Evolutionary conservation across 2,329 filamentous ascomycete species (phyloP).

Genomic region (Penicillium brevicompactum): DNA sequence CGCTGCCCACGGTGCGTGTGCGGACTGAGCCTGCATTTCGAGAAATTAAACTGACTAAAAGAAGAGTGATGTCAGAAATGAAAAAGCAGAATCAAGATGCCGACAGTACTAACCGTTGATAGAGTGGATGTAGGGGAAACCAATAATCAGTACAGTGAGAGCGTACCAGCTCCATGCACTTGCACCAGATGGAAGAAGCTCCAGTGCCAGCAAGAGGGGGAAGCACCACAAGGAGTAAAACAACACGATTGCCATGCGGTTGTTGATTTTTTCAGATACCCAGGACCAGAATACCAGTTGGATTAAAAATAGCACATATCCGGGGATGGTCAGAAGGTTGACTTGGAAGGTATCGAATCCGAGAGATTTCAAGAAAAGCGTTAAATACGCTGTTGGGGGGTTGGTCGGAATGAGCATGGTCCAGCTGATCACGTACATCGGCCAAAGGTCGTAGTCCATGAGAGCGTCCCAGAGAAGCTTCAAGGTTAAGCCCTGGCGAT

Average conservation of each 20-base stretch:
- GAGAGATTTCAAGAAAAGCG: constrained; percentile 47
- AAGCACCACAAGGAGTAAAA: constrained; percentile 55
- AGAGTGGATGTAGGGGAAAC: constrained; percentile 58
- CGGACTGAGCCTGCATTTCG: constrained; percentile 34
- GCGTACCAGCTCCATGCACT: constrained; percentile 54
- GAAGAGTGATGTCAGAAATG: neutral
- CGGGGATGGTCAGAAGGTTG: constrained; percentile 59
- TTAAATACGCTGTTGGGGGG: constrained; percentile 48
- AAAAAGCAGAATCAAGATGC: neutral
- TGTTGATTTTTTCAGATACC: constrained; percentile 55
- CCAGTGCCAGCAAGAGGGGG: constrained; percentile 52
- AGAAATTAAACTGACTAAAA: constrained; percentile 21
- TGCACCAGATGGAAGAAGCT: constrained; percentile 47
- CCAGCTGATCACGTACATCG: constrained; percentile 37
- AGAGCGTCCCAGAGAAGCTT: constrained; percentile 30
- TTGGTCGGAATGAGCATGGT: constrained; percentile 1
- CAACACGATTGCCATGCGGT: constrained; percentile 54
- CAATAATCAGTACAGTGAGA: constrained; percentile 39
- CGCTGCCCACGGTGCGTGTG: constrained; percentile 31
- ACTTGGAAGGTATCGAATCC: constrained; percentile 34
- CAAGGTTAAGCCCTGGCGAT: constrained; percentile 32
- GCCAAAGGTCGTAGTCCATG: constrained; percentile 38
- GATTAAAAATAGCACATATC: constrained; percentile 55
- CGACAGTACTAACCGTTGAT: constrained; percentile 35
- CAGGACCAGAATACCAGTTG: constrained; percentile 55